Percentiles rank a stretch among this genome's conserved stretches.
phyloP scores from a whole-genome alignment of 768 basidiomycete genomes.

The Mycena metata region DNA sequence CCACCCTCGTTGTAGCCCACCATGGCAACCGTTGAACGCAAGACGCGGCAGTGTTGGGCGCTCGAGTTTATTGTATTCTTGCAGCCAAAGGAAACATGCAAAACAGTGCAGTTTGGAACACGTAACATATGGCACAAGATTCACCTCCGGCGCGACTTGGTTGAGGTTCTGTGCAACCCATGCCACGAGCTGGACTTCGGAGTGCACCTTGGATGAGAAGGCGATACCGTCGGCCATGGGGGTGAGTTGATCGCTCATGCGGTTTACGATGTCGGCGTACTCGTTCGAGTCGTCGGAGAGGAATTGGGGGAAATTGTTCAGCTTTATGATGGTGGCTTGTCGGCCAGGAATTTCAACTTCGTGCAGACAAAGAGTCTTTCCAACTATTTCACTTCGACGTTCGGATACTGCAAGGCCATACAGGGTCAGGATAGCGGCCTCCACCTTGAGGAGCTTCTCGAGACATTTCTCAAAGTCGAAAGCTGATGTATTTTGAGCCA shows the following conservation, averaged over 20 bases:
- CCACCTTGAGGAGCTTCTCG: background rate
- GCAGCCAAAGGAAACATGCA: conserved; percentile 1
- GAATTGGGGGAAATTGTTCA: background rate
- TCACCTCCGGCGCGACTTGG: background rate
- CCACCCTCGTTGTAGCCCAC: background rate
- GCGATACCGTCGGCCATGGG: background rate
- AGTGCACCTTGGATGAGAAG: background rate
- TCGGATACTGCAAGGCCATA: background rate
- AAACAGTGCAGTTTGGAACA: conserved; percentile 15
- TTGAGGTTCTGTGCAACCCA: background rate
- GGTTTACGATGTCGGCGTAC: background rate
- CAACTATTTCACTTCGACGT: background rate
- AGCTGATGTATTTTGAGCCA: background rate
- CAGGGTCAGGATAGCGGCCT: background rate
- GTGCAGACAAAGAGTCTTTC: background rate
- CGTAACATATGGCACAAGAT: background rate
- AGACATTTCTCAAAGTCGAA: conserved; percentile 3
- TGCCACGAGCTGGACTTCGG: background rate
- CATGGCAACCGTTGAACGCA: background rate
- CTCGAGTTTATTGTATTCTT: background rate
- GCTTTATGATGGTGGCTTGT: background rate
- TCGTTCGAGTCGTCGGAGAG: background rate
- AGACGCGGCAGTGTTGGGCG: background rate
- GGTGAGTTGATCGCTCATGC: background rate
- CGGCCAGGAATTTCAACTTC: background rate